phyloP scores from a whole-genome alignment of 345 rosid genomes.

The Barbarea vulgaris region DNA sequence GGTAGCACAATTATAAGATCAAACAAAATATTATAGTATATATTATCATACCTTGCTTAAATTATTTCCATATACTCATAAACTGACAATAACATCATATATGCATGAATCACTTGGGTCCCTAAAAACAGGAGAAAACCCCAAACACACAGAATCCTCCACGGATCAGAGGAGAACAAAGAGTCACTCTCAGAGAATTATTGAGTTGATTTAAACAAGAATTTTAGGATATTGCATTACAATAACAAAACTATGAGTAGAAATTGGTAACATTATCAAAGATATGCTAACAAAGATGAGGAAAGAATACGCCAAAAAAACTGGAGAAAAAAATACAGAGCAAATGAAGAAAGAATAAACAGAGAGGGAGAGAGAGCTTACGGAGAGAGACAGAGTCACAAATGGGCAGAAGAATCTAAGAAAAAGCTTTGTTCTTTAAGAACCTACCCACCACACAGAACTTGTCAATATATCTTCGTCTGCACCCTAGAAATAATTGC shows the following conservation, averaged over 20 bases:
- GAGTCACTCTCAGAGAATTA: background rate
- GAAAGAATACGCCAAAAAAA: slow-evolving; percentile 4
- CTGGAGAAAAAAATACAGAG: slow-evolving; percentile 4
- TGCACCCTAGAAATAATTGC: slow-evolving; percentile 40
- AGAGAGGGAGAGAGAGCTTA: slow-evolving; percentile 43
- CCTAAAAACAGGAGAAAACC: slow-evolving; percentile 18
- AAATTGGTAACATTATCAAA: background rate
- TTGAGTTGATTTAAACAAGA: background rate
- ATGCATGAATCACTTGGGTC: slow-evolving; percentile 45
- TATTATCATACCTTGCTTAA: slow-evolving; percentile 31
- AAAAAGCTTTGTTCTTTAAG: slow-evolving; percentile 34
- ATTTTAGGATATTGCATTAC: background rate
- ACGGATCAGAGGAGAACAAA: slow-evolving; percentile 21
- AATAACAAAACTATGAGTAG: background rate
- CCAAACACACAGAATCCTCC: background rate
- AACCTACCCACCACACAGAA: slow-evolving; percentile 25
- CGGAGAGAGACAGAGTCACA: slow-evolving; percentile 41
- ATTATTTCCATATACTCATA: slow-evolving; percentile 29
- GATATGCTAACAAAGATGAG: slow-evolving; percentile 7
- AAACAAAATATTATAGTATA: slow-evolving; percentile 30
- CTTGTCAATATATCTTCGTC: slow-evolving; percentile 35
- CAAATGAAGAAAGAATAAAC: background rate
- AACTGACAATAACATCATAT: slow-evolving; percentile 47
- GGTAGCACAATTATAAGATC: slow-evolving; percentile 31
- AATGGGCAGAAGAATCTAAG: slow-evolving; percentile 40